Evolutionary conservation across 106 monocot species (phyloP).

Genomic region (Agapanthus africanus): DNA sequence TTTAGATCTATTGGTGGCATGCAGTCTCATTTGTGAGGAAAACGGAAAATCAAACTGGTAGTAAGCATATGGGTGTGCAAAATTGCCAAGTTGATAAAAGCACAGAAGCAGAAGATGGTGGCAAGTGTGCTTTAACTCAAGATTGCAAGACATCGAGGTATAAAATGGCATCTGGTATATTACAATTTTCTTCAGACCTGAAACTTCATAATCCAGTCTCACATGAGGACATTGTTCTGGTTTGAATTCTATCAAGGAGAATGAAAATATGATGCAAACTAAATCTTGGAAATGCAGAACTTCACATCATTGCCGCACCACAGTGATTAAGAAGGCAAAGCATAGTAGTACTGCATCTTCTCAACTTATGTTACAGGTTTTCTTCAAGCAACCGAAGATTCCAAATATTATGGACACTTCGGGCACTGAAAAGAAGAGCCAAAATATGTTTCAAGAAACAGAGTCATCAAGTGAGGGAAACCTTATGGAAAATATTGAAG

Average conservation of each 20-base stretch:
- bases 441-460: constrained; percentile 14
- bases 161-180: constrained; percentile 5
- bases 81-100: constrained; percentile 10
- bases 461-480: background rate
- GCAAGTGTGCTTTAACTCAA: constrained; percentile 16
- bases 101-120: constrained; percentile 9
- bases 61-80: constrained; percentile 4
- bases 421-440: constrained; percentile 9
- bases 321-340: constrained; percentile 41
- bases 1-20: constrained; percentile 12
- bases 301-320: background rate
- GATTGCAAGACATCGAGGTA: constrained; percentile 11
- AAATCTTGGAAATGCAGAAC: constrained; percentile 9
- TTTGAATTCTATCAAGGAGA: background rate
- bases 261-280: constrained; percentile 6
- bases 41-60: constrained; percentile 21
- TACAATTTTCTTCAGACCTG: background rate
- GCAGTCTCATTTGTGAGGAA: constrained; percentile 79
- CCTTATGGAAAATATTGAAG: constrained; percentile 13
- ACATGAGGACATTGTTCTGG: constrained; percentile 1
- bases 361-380: constrained; percentile 68
- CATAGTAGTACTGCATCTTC: constrained; percentile 23
- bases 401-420: constrained; percentile 1
- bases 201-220: constrained; percentile 5
- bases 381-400: constrained; percentile 46